These are phyloP conservation scores for Melanomma pulvis-pyrius DNA, from an alignment of 495 filamentous ascomycete genomes.

Conservation along the genomic window DNA sequence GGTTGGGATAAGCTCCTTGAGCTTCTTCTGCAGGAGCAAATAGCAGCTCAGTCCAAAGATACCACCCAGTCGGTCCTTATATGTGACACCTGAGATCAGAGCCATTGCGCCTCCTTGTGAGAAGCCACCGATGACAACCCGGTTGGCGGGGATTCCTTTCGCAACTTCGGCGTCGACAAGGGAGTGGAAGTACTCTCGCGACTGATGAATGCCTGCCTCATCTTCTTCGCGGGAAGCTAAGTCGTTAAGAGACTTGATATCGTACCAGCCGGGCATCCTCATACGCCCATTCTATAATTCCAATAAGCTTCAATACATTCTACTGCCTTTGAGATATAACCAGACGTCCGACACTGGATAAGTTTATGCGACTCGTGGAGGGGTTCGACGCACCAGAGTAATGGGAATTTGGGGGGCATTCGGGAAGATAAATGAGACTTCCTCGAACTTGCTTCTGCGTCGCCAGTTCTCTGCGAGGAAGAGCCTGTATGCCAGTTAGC, in stretches of 20 bases:
- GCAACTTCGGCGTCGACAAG: conserved; percentile 83
- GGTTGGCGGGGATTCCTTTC: conserved; percentile 76
- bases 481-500: conserved; percentile 53
- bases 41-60: conserved; percentile 87
- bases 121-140: conserved; percentile 82
- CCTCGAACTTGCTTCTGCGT: conserved; percentile 76
- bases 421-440: conserved; percentile 91
- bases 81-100: conserved; percentile 70
- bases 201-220: conserved; percentile 74
- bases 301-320: conserved; percentile 1
- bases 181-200: conserved; percentile 72
- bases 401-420: conserved; percentile 91
- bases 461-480: conserved; percentile 88
- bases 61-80: conserved; percentile 74
- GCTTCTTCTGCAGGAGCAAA: conserved; percentile 71
- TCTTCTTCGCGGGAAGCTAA: conserved; percentile 58
- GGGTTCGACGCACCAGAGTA: conserved; percentile 66
- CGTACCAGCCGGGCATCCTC: conserved; percentile 91
- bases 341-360: neutral
- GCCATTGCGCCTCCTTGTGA: conserved; percentile 65
- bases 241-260: conserved; percentile 64
- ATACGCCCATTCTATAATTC: conserved; percentile 70
- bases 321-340: neutral
- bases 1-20: conserved; percentile 65
- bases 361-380: neutral